Percentiles rank a stretch among this genome's conserved stretches.
These are phyloP conservation scores for Haplosporangium sp. DNA, from an alignment of 371 early-diverging fungal genomes.

Conservation along the genomic window DNA sequence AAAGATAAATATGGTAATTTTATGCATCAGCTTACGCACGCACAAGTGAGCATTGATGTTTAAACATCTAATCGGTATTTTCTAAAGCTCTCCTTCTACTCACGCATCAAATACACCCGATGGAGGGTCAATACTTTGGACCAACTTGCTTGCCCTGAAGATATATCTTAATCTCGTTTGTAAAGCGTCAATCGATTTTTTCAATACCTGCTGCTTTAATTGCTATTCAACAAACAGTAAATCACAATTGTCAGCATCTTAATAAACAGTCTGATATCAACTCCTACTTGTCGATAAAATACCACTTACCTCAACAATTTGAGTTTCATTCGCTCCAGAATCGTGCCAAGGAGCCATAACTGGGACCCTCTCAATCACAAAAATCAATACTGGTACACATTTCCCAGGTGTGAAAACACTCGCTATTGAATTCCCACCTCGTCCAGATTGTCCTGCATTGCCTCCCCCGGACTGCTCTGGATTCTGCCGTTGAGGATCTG, in stretches of 20 bases:
- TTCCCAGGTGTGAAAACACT: constrained; percentile 40
- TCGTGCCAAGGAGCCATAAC: constrained; percentile 40
- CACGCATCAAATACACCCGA: constrained; percentile 35
- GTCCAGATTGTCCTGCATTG: background rate
- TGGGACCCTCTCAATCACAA: constrained; percentile 45
- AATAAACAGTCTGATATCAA: background rate
- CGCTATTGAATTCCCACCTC: constrained; percentile 25
- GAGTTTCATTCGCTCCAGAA: constrained; percentile 23
- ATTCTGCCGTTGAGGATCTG: constrained; percentile 23
- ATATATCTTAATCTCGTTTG: constrained; percentile 44
- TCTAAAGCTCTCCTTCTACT: background rate
- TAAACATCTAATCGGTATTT: background rate
- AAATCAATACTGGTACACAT: constrained; percentile 41
- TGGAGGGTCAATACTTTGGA: constrained; percentile 39
- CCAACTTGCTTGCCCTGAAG: constrained; percentile 37
- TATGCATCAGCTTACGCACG: background rate
- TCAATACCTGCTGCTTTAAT: constrained; percentile 33
- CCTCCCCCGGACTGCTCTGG: constrained; percentile 8
- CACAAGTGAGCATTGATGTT: background rate
- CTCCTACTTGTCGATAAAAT: too few relatives aligned
- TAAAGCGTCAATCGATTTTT: constrained; percentile 43
- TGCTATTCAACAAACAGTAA: constrained; percentile 6
- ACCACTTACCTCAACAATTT: constrained; percentile 33
- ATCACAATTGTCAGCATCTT: background rate
- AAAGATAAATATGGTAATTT: background rate